Percentiles rank a stretch among this genome's conserved stretches.
Conservation (phyloP, 2,329 filamentous ascomycete species). For the Ceratocystis colombiana region DNA sequence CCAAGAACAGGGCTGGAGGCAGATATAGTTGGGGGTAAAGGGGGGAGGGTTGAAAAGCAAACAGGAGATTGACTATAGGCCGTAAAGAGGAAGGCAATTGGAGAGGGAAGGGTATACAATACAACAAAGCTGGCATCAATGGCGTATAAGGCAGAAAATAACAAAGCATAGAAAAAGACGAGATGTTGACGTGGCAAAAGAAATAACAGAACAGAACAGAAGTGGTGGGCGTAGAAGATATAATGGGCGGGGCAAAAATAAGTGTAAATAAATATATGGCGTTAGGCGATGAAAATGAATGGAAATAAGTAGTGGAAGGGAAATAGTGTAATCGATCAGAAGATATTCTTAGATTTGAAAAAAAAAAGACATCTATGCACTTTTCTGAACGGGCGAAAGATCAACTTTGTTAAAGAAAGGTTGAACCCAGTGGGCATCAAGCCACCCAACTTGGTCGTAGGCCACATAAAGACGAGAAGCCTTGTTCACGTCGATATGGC, state of each 20-base stretch:
- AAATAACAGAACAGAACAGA: conserved; percentile 22
- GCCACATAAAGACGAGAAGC: conserved; percentile 85
- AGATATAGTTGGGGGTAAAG: background rate
- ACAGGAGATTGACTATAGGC: background rate
- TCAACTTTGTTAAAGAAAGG: conserved; percentile 30
- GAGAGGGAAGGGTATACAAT: background rate
- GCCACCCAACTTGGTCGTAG: conserved; percentile 79
- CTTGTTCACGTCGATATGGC: conserved; percentile 97
- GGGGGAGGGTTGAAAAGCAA: too few species aligned
- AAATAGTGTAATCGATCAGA: too few species aligned
- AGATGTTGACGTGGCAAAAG: conserved; percentile 1
- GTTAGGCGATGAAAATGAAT: background rate
- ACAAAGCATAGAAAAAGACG: conserved; percentile 20
- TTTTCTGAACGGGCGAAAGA: conserved; percentile 21
- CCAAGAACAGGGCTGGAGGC: conserved; percentile 20
- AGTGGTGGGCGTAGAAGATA: background rate
- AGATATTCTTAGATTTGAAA: too few species aligned
- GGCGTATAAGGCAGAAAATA: background rate
- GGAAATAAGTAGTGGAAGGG: background rate
- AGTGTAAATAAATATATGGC: background rate
- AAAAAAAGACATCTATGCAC: conserved; percentile 13
- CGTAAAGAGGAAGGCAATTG: background rate
- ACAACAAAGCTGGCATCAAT: conserved; percentile 6
- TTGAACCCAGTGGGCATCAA: conserved; percentile 45
- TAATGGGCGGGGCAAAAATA: conserved; percentile 22